These are phyloP conservation scores for Berkeleyomyces basicola DNA, from an alignment of 2,329 filamentous ascomycete genomes.

Conservation along the genomic window DNA sequence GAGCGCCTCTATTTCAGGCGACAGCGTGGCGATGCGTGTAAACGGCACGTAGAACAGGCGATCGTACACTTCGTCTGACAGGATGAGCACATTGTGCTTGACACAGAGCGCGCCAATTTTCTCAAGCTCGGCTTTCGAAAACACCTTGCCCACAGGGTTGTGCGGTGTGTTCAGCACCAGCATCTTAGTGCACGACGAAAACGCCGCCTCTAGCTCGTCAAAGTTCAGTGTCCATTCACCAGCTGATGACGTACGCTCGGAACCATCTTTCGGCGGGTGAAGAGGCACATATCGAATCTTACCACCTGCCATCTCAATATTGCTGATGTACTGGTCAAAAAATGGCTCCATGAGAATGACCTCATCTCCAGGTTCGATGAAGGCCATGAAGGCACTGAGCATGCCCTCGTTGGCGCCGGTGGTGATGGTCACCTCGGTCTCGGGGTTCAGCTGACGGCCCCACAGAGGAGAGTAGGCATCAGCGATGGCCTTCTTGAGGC, in stretches of 20 bases:
- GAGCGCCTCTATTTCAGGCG: slow-evolving; percentile 71
- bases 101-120: slow-evolving; percentile 78
- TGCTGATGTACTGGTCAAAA: slow-evolving; percentile 98
- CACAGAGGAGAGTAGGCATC: slow-evolving; percentile 85
- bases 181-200: slow-evolving; percentile 86
- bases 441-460: slow-evolving; percentile 64
- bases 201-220: slow-evolving; percentile 59
- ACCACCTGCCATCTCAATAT: slow-evolving; percentile 95
- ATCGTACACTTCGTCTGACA: slow-evolving; percentile 89
- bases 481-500: slow-evolving; percentile 82
- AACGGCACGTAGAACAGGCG: slow-evolving; percentile 90
- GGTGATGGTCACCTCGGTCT: slow-evolving; percentile 88
- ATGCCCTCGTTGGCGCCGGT: slow-evolving; percentile 84
- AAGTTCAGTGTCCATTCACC: slow-evolving; percentile 82
- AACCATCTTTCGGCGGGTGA: slow-evolving; percentile 70
- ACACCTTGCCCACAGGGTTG: slow-evolving; percentile 95
- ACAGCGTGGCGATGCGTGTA: slow-evolving; percentile 78
- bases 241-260: slow-evolving; percentile 63
- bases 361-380: slow-evolving; percentile 86
- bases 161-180: slow-evolving; percentile 77
- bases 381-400: slow-evolving; percentile 95
- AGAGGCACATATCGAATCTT: slow-evolving; percentile 93
- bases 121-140: slow-evolving; percentile 66
- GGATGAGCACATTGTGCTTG: slow-evolving; percentile 83
- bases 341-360: slow-evolving; percentile 98